Base-by-base conservation (phyloP, 1,139 yeast genomes). In the Taphrina pruni region DNA sequence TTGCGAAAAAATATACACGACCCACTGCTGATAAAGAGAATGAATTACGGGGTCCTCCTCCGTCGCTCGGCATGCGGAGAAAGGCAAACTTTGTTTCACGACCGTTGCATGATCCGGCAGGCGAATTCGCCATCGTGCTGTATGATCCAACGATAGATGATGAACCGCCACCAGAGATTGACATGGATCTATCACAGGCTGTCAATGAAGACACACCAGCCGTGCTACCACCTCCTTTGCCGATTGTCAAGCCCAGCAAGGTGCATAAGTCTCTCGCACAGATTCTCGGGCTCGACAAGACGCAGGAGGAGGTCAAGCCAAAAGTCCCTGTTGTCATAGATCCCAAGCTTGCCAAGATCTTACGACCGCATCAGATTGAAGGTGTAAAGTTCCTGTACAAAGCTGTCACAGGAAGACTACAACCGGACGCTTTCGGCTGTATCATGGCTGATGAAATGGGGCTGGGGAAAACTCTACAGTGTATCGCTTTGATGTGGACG, bases 371-470 rank as follows among this genome's bases (percentile, higher is more conserved):
- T 82, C 99, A 94, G 78, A 87, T 94, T 2, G 97, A 94, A 70
- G 99, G 99, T 72, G 97, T 94, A 45, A 86, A 90, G 77, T 94
- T 94, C 77, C 80, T 94, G 70, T 94, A 92, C 76, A 81, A 94
- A 71, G 93, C 98, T 78, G 91, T 96, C 0, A 85, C 97, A 0
- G 99, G 99, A 0, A 79, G 93, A 57, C 84, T 91, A 38, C 96
- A 92, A 75, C 86, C 92, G 1, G 83, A 87, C 55, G 98, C 98
- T 0, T 87, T 88, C 76, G 99, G 99, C 0, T 94, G 99, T 77
- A 95, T 94, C 69, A 94, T 94, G 99, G 99, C 99, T 0, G 99
- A 94, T 80, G 99, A 92, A 79, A 94, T 94, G 99, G 99, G 99
- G 1, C 82, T 94, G 58, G 99, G 99, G 36, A 94, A 94, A 77